These are phyloP conservation scores for Leishmania guyanensis DNA, from an alignment of 208 protist species.

Conservation along the genomic window DNA sequence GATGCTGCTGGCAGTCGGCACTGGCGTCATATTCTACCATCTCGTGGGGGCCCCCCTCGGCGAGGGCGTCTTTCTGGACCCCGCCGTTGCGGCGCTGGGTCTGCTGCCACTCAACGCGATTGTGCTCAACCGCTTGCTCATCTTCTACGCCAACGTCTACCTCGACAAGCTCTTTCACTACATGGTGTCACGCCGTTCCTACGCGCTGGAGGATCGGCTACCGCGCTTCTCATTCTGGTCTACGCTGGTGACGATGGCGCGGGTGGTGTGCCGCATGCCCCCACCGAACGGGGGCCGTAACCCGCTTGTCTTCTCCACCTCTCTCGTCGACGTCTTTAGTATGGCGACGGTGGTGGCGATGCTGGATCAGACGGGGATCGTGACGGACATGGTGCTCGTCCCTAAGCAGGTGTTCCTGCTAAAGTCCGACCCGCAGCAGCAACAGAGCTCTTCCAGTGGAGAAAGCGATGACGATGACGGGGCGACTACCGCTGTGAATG, in stretches of 20 bases:
- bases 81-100: slow-evolving; percentile 77
- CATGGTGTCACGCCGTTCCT: slow-evolving; percentile 64
- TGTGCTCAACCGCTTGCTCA: slow-evolving; percentile 73
- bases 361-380: slow-evolving; percentile 81
- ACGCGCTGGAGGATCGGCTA: slow-evolving; percentile 74
- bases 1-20: slow-evolving; percentile 48
- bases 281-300: slow-evolving; percentile 51
- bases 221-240: slow-evolving; percentile 75
- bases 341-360: slow-evolving; percentile 87
- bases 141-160: slow-evolving; percentile 86
- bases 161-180: slow-evolving; percentile 83
- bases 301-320: slow-evolving; percentile 74
- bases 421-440: slow-evolving; percentile 26
- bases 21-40: slow-evolving; percentile 53
- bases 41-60: slow-evolving; percentile 41
- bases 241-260: slow-evolving; percentile 58
- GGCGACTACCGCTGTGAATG: not conserved
- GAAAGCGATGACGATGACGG: slow-evolving; percentile 42
- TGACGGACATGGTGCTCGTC: slow-evolving; percentile 91
- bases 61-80: slow-evolving; percentile 68
- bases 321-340: slow-evolving; percentile 81
- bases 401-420: slow-evolving; percentile 76
- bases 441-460: slow-evolving; percentile 53
- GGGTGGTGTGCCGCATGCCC: slow-evolving; percentile 48
- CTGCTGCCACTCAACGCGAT: slow-evolving; percentile 87